Evolutionary conservation across 2,329 filamentous ascomycete genomes (phyloP), one percentile per base, ranked within the genome.

Genomic region (Dryadomyces quercus-mongolicae): DNA sequence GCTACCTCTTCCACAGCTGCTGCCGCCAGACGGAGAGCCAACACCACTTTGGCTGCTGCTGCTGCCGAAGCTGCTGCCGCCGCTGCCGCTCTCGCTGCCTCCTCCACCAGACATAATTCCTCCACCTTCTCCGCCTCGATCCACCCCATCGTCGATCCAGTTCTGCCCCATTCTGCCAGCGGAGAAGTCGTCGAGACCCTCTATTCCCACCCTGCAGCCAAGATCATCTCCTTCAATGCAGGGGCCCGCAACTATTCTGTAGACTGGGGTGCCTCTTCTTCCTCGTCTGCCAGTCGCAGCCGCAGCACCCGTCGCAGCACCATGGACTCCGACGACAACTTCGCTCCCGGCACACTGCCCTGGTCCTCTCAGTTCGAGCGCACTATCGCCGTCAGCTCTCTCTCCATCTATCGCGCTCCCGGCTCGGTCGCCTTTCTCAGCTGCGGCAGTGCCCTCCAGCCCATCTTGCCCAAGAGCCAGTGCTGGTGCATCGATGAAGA

Each of bases 401-500:
- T 96, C 57, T 80, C 85, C 59, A 88, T 96, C 59, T 95, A 96
- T 66, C 84, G 87, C 62, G 86, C 93, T 38, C 86, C 87, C 8
- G 87, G 88, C 20, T 88, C 88, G 10, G 88, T 93, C 16, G 87
- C 88, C 13, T 96, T 95, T 63, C 75, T 96, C 10, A 92, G 86
- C 67, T 95, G 89, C 59, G 88, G 88, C 56, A 82, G 81, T 54
- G 84, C 91, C 16, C 76, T 95, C 18, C 88, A 93, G 62, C 86
- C 91, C 12, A 93, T 96, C 58, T 71, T 96, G 52, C 88, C 88
- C 22, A 88, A 88, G 66, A 94, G 89, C 56, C 90, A 95, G 68
- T 94, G 87, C 65, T 96, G 91, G 91, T 94, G 87, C 66, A 86
- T 96, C 36, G 88, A 94, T 66, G 86, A 88, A 55, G 78, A 84